Evolutionary conservation across 805 yeast species (phyloP), one percentile per base, ranked within the genome.

Genomic region (Ogataea henricii): DNA sequence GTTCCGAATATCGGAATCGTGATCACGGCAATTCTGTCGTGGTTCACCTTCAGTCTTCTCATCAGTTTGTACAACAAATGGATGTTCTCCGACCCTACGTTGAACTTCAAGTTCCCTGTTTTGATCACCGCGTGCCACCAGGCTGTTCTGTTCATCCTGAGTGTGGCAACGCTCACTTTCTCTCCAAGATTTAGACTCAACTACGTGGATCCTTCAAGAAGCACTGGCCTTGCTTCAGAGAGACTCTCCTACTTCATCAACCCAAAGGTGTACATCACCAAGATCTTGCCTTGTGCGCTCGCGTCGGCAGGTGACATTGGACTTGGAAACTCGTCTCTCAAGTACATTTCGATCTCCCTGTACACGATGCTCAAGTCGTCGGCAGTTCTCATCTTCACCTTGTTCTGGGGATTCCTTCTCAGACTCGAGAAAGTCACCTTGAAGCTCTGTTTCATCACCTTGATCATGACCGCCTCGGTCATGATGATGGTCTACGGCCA

Each of bases 221-320:
- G 36, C 17, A 21, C 37, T 7, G 8, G 49, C 5, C 14, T 23
- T 6, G 32, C 51, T 8, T 14, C 43, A 2, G 58, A 54, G 26
- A 38, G 37, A 9, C 25, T 53, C 45, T 50, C 53, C 34, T 56
- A 56, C 42, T 45, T 57, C 33, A 59, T 63, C 40, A 58, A 64
- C 46, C 68, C 69, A 66, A 62, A 57, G 34, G 66, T 68, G 35
- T 79, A 81, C 54, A 22, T 77, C 20, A 67, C 70, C 26, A 82
- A 76, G 45, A 80, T 88, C 36, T 56, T 87, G 1, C 96, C 96
- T 1, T 88, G 96, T 61, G 85, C 95, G 0, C 48, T 86, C n/a
- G 92, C 96, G 0, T 79, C 89, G 2, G 86, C 94, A 2, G 90
- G 94, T 18, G 97, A 91, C 66, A 89, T 91, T 53, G 97, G 97